phyloP scores from a whole-genome alignment of 1,284 basidiomycete genomes.

The Farysia itapuensis region DNA sequence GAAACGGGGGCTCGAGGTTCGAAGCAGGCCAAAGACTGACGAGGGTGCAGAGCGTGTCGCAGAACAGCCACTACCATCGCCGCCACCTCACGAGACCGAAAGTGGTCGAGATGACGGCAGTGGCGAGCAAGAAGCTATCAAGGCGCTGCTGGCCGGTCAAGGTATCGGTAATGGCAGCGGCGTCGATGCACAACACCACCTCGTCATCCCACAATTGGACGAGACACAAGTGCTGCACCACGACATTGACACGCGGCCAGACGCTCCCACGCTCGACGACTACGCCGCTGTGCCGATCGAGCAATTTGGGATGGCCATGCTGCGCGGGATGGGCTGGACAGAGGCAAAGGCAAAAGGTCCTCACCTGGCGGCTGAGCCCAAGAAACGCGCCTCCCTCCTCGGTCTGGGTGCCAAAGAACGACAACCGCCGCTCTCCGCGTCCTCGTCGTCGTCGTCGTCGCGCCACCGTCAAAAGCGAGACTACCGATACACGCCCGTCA shows the following conservation, averaged over 20 bases:
- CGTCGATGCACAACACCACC: neutral
- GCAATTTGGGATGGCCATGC: slow-evolving; percentile 87
- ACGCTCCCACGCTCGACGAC: slow-evolving; percentile 72
- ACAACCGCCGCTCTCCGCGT: too few relatives aligned
- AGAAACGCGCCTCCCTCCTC: slow-evolving; percentile 47
- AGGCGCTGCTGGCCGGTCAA: slow-evolving; percentile 32
- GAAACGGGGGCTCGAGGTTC: slow-evolving; percentile 33
- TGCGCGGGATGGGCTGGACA: slow-evolving; percentile 96
- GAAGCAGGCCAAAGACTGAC: slow-evolving; percentile 1
- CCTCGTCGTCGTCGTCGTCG: too few relatives aligned
- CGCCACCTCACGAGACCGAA: neutral
- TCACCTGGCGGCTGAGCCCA: slow-evolving; percentile 41
- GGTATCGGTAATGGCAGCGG: neutral
- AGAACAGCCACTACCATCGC: neutral
- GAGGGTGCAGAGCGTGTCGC: neutral
- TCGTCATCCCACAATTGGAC: slow-evolving; percentile 29
- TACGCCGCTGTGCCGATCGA: slow-evolving; percentile 88
- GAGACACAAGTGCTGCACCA: slow-evolving; percentile 39
- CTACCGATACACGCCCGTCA: too few relatives aligned
- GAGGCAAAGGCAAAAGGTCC: slow-evolving; percentile 66
- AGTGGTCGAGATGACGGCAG: neutral
- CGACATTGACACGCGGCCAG: slow-evolving; percentile 51
- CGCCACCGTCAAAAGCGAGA: too few relatives aligned
- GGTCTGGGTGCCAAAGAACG: slow-evolving; percentile 56
- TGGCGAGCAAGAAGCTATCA: slow-evolving; percentile 30